Evolutionary conservation across 2,329 filamentous ascomycete species (phyloP), one percentile per base, ranked within the genome.

Genomic region (Aureobasidium melanogenum): DNA sequence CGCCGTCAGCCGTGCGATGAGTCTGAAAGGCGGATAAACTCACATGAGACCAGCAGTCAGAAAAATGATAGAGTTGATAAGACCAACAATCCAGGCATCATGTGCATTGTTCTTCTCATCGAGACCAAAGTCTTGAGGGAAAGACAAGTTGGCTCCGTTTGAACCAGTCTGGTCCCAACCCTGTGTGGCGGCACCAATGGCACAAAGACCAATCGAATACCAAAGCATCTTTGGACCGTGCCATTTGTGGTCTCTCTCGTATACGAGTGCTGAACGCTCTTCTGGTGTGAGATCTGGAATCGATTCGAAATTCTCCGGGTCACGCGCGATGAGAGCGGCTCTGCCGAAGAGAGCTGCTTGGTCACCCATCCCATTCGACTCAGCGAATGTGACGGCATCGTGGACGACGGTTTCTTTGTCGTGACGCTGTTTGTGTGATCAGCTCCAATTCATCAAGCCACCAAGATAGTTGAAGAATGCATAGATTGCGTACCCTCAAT

Each of bases 241-340:
- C 84, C 87, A 89, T 68, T 85, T 87, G 78, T 89, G 85, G 28
- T 82, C 76, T 36, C 81, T 77, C 71, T 90, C 87, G 62, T 85
- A 77, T 43, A 77, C 76, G 19, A 93, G 78, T 14, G 77, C 79
- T 22, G 79, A 75, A 62, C 85, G 82, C 69, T 88, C 87, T 0
- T 77, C 76, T 17, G 85, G 79, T 60, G 79, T 75, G 1, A 92
- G 79, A 12, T 83, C 81, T 55, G 82, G 75, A 58, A 91, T 79
- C 36, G 79, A 76, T 62, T 89, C 86, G 70, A 81, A 88, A 32
- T 79, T 77, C 9, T 76, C 75, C 0, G 88, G 88, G 66, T 87
- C 84, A 70, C 89, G 87, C 2, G 89, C 89, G 19, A 91, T 82
- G 12, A 93, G 78, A 3, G 88, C 89, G 36, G 72, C 70, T 32